Base-by-base conservation (phyloP, 176 grass and related monocot genomes). In the Themeda triandra region DNA sequence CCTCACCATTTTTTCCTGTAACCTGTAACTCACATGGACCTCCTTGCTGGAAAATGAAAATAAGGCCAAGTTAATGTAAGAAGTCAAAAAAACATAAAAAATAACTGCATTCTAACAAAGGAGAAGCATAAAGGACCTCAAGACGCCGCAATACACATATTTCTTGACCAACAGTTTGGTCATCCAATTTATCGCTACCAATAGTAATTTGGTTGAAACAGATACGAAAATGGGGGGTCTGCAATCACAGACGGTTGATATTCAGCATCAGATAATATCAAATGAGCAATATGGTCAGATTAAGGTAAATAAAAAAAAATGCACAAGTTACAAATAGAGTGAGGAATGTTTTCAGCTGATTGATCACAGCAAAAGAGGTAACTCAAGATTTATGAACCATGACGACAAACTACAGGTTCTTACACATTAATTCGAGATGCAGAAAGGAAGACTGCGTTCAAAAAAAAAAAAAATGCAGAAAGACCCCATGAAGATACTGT, bases 111-210 rank as follows among this genome's bases (percentile, higher is more conserved):
- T 80, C 24, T 36, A 82, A 36, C 9, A 65, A 42, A 36, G 23
- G 64, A 85, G 66, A 83, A 67, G 27, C 44, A 64, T 53, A 72
- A 19, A 56, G 80, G 30, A 94, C 94, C 92, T 89, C 73, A 78
- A 85, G 77, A 64, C 68, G 68, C 42, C 66, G 78, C 32, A 94
- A 62, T 60, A 79, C 78, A 80, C 94, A 97, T 74, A 92, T 85
- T 84, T n/a, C 72, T 75, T 63, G 79, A 76, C 86, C 89, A 60
- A 58, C 45, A 69, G 58, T 18, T 75, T 67, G 36, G 73, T 86
- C 85, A 71, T 89, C 75, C 86, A 91, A 86, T 39, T 60, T 35
- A 28, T 58, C 83, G 67, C 77, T 83, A 27, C 86, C 77, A 80
- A 94, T 41, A 27, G 18, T 69, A 87, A 85, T 87, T 56, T 73